phyloP scores from a whole-genome alignment of 768 basidiomycete genomes.

The Agrocybe chaxingu region DNA sequence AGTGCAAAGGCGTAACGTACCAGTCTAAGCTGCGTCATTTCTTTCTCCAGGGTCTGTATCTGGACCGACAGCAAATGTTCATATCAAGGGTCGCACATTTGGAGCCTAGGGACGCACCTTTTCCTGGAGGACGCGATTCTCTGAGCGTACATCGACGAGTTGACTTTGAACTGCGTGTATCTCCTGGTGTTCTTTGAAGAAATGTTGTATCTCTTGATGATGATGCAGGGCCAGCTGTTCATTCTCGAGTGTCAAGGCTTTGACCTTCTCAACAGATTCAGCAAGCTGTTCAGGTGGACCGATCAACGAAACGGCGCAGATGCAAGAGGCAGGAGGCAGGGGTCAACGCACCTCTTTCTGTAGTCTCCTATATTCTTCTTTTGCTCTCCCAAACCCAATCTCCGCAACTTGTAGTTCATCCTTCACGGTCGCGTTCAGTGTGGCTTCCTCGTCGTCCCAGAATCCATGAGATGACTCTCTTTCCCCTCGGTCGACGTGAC shows the following conservation, averaged over 20 bases:
- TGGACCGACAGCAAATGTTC: slow-evolving; percentile 1
- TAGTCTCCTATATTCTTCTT: slow-evolving; percentile 24
- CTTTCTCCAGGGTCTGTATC: background rate
- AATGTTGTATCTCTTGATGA: slow-evolving; percentile 7
- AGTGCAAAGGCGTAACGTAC: background rate
- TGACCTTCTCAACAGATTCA: slow-evolving; percentile 13
- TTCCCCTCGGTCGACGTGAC: background rate
- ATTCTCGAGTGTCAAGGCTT: slow-evolving; percentile 15
- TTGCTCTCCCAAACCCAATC: slow-evolving; percentile 25
- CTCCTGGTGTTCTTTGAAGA: slow-evolving; percentile 5
- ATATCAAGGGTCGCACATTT: background rate
- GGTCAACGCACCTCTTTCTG: slow-evolving; percentile 22
- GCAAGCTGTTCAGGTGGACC: slow-evolving; percentile 12
- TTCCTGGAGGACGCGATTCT: slow-evolving; percentile 7
- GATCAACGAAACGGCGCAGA: background rate
- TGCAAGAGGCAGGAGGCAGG: background rate
- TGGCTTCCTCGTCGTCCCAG: slow-evolving; percentile 1
- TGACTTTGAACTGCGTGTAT: slow-evolving; percentile 1
- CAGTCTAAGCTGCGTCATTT: background rate
- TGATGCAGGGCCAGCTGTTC: slow-evolving; percentile 10
- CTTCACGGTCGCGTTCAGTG: slow-evolving; percentile 10
- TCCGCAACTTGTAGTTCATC: slow-evolving; percentile 26
- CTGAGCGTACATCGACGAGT: slow-evolving; percentile 6
- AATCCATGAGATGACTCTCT: background rate
- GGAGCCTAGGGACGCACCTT: background rate